Base-by-base conservation (phyloP, 352 stramenopile genomes). In the Thalassiosira allenii region DNA sequence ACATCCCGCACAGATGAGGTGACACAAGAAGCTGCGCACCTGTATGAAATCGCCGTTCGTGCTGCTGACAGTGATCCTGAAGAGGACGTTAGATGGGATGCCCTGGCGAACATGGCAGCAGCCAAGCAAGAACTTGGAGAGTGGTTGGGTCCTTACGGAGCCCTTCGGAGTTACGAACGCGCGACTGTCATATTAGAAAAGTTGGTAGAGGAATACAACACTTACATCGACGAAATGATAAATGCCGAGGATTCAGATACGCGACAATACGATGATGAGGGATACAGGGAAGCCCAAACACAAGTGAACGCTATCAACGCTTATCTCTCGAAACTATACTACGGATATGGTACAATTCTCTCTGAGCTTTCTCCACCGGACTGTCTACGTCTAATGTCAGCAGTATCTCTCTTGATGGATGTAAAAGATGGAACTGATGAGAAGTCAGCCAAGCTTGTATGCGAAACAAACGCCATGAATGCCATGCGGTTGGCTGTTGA, bases 251-350 rank as follows among this genome's bases (percentile, higher is more conserved):
- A 65, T 9, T 30, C 72, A 2, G 53, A 20, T 8, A 54, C 27
- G 22, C 32, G n/a, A 2, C 40, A 81, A 32, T 81, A 47, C 25
- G 67, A 84, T 49, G 51, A 78, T 23, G 61, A 51, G 23, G 22
- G 44, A 32, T 75, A 75, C 25, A 9, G 71, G 27, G 5, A 71
- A 6, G 34, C 53, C 14, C 34, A 69, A 33, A 32, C 22, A 8
- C 61, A 84, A 49, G 27, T 84, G 6, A 41, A 41, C 8, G 20
- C 61, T 2, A 67, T 84, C 6, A 84, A 76, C 44, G 62, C 30
- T n/a, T 80, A 67, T 37, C 47, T 92, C 4, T 86, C 84, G 6
- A 74, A 88, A 20, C 53, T 92, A n/a, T 93, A 93, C 56, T 81
- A 82, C 37, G 79, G 79, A 25, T 88, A 91, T 62, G 86, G 84